These are phyloP conservation scores for Polytrichum formosum DNA, from an alignment of 225 moss, liverwort and hornwort genomes.

Conservation along the genomic window DNA sequence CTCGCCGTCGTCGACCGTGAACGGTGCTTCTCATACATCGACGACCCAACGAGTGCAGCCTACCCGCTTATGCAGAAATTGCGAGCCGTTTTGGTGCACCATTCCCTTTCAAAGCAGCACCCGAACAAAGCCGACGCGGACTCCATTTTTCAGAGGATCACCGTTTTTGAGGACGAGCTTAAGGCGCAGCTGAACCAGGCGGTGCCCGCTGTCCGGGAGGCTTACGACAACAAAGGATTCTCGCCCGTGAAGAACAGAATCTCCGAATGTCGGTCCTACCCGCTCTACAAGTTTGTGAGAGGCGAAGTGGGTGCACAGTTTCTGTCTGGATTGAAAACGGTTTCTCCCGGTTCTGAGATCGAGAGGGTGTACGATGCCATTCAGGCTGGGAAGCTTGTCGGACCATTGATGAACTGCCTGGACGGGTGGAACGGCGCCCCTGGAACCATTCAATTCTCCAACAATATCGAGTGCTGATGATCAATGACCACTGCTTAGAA, in stretches of 20 bases:
- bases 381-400: conserved; percentile 34
- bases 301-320: conserved; percentile 48
- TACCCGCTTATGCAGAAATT: conserved; percentile 29
- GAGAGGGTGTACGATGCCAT: conserved; percentile 59
- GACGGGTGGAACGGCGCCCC: conserved; percentile 62
- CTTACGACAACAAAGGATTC: conserved; percentile 10
- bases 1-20: conserved; percentile 32
- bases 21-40: conserved; percentile 20
- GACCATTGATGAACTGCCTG: conserved; percentile 50
- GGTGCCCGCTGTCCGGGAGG: conserved; percentile 3
- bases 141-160: conserved; percentile 3
- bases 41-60: conserved; percentile 14
- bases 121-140: neutral
- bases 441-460: conserved; percentile 19
- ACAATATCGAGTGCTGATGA: no score
- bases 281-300: conserved; percentile 67
- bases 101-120: neutral
- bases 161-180: conserved; percentile 13
- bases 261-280: conserved; percentile 47
- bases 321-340: conserved; percentile 47
- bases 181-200: neutral
- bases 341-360: conserved; percentile 59
- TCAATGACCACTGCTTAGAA: no score
- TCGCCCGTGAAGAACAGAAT: conserved; percentile 14
- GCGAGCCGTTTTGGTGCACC: conserved; percentile 9